Percentiles rank a stretch among this genome's conserved stretches.
Conservation (phyloP, 1,284 basidiomycete species). For the Schizophyllum commune region DNA sequence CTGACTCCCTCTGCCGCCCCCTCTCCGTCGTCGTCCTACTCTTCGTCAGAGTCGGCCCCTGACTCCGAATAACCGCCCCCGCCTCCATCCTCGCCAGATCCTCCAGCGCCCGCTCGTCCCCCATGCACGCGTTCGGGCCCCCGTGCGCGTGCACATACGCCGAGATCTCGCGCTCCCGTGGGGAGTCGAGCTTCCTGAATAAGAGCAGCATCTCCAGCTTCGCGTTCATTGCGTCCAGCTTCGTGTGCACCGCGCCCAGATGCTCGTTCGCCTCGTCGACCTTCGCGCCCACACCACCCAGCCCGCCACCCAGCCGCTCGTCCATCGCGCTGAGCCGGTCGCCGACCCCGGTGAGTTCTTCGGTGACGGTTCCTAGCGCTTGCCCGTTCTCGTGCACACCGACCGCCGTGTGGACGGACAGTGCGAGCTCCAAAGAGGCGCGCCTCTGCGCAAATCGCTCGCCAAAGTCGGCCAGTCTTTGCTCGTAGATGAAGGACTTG, state of each 20-base stretch:
- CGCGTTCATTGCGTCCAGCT: conserved; percentile 7
- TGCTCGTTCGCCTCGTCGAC: conserved; percentile 26
- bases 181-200: conserved; percentile 20
- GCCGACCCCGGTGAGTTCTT: too few species aligned
- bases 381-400: conserved; percentile 3
- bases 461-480: conserved; percentile 24
- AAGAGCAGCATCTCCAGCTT: conserved; percentile 11
- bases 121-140: conserved; percentile 18
- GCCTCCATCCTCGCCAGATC: conserved; percentile 16
- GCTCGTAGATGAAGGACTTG: conserved; percentile 29
- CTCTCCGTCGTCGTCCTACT: too few species aligned
- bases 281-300: too few species aligned
- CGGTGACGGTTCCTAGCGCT: not conserved
- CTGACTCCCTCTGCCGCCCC: too few species aligned
- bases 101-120: conserved; percentile 14
- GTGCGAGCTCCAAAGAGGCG: conserved; percentile 22
- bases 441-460: conserved; percentile 25
- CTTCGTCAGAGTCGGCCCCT: not conserved
- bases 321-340: too few species aligned
- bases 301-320: too few species aligned
- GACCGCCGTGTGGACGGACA: conserved; percentile 26
- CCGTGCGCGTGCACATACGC: conserved; percentile 20
- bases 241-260: conserved; percentile 17
- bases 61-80: conserved; percentile 8
- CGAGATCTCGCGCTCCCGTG: conserved; percentile 21